Conservation (phyloP, 805 yeast genomes). For the Yarrowia phangngaensis region DNA sequence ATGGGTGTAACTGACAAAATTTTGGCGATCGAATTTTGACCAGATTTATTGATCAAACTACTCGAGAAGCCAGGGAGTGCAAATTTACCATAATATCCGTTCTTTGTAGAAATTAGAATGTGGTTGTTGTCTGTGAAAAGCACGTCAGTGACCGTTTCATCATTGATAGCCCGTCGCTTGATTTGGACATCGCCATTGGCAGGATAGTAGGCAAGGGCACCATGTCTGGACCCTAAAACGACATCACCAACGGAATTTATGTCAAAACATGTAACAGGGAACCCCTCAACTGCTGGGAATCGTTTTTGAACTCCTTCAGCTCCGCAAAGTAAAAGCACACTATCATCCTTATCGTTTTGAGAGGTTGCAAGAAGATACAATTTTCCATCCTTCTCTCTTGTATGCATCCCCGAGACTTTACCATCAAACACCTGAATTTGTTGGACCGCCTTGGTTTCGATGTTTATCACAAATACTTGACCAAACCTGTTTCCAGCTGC, state of each 20-base stretch:
- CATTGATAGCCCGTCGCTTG: constrained; percentile 1
- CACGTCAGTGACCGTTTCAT: constrained; percentile 2
- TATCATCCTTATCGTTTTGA: constrained; percentile 11
- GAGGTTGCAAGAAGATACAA: constrained; percentile 1
- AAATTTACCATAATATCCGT: constrained; percentile 11
- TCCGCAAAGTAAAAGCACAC: constrained; percentile 1
- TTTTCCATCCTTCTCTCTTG: neutral
- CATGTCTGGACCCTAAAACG: constrained; percentile 7
- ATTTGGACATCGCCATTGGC: neutral
- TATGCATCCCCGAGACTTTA: constrained; percentile 2
- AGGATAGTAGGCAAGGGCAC: neutral
- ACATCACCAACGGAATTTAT: neutral
- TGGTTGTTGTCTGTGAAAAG: neutral
- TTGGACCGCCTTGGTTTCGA: neutral
- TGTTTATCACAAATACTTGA: constrained; percentile 11
- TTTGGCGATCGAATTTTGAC: neutral
- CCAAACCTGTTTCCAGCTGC: constrained; percentile 15
- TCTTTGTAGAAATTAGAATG: neutral
- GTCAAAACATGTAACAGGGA: constrained; percentile 23
- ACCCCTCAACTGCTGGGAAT: neutral
- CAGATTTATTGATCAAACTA: constrained; percentile 5
- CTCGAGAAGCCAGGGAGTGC: neutral
- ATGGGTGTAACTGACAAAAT: neutral
- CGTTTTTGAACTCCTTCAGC: neutral
- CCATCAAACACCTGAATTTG: constrained; percentile 2